Evolutionary conservation across 2,329 filamentous ascomycete species (phyloP).

Genomic region (Pezicula carpinea): DNA sequence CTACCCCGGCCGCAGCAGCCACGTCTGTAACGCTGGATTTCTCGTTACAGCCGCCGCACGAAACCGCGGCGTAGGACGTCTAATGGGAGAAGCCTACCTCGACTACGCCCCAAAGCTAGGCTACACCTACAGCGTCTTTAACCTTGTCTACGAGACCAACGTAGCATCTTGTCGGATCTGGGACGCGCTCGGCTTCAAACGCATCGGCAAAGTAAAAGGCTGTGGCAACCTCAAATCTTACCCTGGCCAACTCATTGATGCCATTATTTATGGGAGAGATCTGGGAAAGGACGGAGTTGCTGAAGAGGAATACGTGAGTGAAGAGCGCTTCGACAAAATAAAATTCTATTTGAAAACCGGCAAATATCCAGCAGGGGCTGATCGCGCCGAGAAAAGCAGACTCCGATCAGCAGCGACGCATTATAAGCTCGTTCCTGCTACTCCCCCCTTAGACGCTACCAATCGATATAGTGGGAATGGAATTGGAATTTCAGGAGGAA

Average conservation of each 20-base stretch:
- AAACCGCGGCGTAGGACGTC: slow-evolving; percentile 49
- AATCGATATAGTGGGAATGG: background rate
- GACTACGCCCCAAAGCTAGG: slow-evolving; percentile 56
- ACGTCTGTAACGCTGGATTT: slow-evolving; percentile 65
- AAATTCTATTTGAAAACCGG: slow-evolving; percentile 93
- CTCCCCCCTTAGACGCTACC: background rate
- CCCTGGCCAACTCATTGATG: slow-evolving; percentile 48
- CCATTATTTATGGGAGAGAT: slow-evolving; percentile 60
- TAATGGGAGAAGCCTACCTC: slow-evolving; percentile 53
- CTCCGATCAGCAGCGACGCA: slow-evolving; percentile 90
- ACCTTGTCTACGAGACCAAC: slow-evolving; percentile 72
- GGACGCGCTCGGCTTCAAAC: slow-evolving; percentile 70
- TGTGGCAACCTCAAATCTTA: slow-evolving; percentile 48
- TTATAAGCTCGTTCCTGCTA: slow-evolving; percentile 70
- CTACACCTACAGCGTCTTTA: slow-evolving; percentile 71
- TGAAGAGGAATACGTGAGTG: slow-evolving; percentile 78
- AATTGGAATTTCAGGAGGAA: too few species aligned
- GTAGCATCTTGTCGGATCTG: slow-evolving; percentile 67
- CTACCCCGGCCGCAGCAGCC: slow-evolving; percentile 68
- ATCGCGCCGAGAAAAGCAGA: slow-evolving; percentile 92
- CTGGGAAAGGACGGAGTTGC: slow-evolving; percentile 37
- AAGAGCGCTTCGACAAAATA: slow-evolving; percentile 98
- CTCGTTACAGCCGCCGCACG: slow-evolving; percentile 50
- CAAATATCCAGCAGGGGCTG: slow-evolving; percentile 88
- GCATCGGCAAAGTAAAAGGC: slow-evolving; percentile 60